Evolutionary conservation across 208 protist species (phyloP).

Genomic region (Acanthamoeba sp.): DNA sequence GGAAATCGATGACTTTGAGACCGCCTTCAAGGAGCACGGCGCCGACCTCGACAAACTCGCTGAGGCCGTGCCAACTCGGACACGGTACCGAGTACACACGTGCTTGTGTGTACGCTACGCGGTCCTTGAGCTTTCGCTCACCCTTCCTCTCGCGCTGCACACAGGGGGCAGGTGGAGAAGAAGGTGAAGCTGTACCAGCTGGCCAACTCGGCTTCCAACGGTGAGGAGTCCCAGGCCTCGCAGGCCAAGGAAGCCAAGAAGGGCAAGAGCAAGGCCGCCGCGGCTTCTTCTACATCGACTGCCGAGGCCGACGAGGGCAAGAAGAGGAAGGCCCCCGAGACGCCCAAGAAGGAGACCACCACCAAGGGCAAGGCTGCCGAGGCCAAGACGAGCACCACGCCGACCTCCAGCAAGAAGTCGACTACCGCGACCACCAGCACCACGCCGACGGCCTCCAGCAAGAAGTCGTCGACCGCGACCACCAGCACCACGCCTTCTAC

Average conservation of each 20-base stretch:
- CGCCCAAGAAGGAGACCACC: neutral
- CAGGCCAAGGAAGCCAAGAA: slow-evolving; percentile 15
- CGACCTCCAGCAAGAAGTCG: neutral
- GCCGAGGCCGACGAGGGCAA: neutral
- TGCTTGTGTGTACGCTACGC: neutral
- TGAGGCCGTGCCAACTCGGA: neutral
- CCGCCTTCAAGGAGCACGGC: neutral
- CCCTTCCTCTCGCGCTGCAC: no score
- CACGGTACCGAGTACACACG: neutral
- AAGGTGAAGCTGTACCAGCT: slow-evolving; percentile 27
- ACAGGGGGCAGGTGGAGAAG: neutral
- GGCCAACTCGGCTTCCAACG: neutral
- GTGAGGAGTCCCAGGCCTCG: neutral
- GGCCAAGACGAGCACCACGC: neutral
- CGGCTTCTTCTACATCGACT: neutral
- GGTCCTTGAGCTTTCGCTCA: no score
- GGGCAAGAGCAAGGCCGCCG: slow-evolving; percentile 18
- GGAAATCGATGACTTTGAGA: slow-evolving; percentile 63
- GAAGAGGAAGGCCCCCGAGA: neutral
- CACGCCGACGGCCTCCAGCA: neutral
- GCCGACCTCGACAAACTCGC: slow-evolving; percentile 20
- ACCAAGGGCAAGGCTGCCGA: neutral
- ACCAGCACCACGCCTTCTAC: neutral
- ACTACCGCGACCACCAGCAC: neutral
- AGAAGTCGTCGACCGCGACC: neutral